phyloP scores from a whole-genome alignment of 1,139 yeast species.

The Debaryomyces udenii region DNA sequence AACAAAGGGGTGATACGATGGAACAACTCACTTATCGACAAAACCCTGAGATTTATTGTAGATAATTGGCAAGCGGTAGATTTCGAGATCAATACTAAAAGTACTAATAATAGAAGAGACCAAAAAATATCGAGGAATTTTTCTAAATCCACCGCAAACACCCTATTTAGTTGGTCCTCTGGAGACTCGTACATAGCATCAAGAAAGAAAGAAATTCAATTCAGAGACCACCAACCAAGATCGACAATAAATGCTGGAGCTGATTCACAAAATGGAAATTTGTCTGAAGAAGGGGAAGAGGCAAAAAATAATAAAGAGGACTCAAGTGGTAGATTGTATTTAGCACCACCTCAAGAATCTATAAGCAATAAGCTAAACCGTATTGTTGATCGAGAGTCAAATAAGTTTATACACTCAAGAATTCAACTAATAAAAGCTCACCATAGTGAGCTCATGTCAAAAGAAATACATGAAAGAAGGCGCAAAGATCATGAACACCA shows the following conservation, averaged over 20 bases:
- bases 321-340: slow-evolving; percentile 11
- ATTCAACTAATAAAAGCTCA: slow-evolving; percentile 43
- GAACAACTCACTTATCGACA: slow-evolving; percentile 34
- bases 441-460: slow-evolving; percentile 42
- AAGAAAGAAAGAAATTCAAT: slow-evolving; percentile 32
- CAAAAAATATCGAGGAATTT: neutral
- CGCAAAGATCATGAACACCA: slow-evolving; percentile 45
- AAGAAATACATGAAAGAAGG: slow-evolving; percentile 45
- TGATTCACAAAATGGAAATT: neutral
- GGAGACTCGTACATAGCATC: slow-evolving; percentile 43
- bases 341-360: slow-evolving; percentile 22
- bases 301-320: slow-evolving; percentile 11
- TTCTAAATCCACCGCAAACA: slow-evolving; percentile 27
- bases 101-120: slow-evolving; percentile 4
- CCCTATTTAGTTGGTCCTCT: slow-evolving; percentile 50
- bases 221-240: slow-evolving; percentile 7
- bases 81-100: slow-evolving; percentile 10
- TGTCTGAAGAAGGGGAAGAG: slow-evolving; percentile 5
- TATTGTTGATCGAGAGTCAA: slow-evolving; percentile 41
- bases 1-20: slow-evolving; percentile 34
- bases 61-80: slow-evolving; percentile 31
- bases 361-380: slow-evolving; percentile 29
- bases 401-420: slow-evolving; percentile 41
- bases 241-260: neutral
- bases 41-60: slow-evolving; percentile 31